phyloP scores from a whole-genome alignment of 495 filamentous ascomycete species.

The Aspergillus egyptiacus region DNA sequence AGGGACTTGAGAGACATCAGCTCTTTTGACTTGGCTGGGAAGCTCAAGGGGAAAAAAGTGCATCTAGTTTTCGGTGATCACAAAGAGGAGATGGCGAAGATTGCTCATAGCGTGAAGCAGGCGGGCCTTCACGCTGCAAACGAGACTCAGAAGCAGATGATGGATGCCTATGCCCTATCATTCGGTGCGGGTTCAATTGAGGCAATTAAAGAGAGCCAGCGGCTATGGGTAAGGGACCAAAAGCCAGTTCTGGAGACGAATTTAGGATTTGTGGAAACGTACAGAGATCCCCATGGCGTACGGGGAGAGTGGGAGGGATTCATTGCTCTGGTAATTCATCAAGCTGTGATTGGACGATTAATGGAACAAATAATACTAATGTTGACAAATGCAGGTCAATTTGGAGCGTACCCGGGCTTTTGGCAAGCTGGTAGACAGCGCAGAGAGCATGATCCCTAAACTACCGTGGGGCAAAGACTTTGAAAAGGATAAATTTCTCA shows the following conservation, averaged over 20 bases:
- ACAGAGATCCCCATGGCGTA: conserved; percentile 87
- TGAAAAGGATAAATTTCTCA: conserved; percentile 91
- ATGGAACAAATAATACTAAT: background rate
- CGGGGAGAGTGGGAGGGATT: conserved; percentile 98
- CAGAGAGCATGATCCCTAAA: conserved; percentile 76
- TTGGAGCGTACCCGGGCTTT: conserved; percentile 89
- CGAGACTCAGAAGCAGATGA: conserved; percentile 79
- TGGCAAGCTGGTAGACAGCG: conserved; percentile 71
- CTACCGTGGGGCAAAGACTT: conserved; percentile 85
- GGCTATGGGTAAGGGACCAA: conserved; percentile 88
- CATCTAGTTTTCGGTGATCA: conserved; percentile 83
- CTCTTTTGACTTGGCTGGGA: conserved; percentile 57
- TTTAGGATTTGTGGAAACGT: conserved; percentile 94
- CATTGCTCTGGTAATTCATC: conserved; percentile 55
- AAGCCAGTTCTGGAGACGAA: conserved; percentile 85
- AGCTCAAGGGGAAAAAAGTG: conserved; percentile 62
- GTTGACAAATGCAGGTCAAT: conserved; percentile 50
- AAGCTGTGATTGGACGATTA: conserved; percentile 13
- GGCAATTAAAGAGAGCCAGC: conserved; percentile 85
- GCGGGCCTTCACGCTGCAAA: conserved; percentile 76
- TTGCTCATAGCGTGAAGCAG: conserved; percentile 62
- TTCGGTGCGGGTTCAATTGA: conserved; percentile 80
- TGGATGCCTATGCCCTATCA: conserved; percentile 73
- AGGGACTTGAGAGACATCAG: conserved; percentile 64
- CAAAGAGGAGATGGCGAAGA: conserved; percentile 69